Evolutionary conservation across 805 yeast species (phyloP).

Genomic region (Priceomyces haplophilus): DNA sequence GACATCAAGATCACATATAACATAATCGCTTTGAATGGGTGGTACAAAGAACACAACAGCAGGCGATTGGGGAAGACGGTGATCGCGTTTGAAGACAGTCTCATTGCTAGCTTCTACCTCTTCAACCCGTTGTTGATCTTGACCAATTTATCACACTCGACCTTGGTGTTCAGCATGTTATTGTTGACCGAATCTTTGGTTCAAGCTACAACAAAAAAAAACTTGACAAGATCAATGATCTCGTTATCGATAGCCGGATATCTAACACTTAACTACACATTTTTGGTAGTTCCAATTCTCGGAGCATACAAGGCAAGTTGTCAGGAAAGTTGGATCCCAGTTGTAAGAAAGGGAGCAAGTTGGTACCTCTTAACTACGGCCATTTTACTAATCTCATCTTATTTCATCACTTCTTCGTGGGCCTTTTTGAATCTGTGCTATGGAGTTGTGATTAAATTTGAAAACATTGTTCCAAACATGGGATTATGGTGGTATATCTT

Average conservation of each 20-base stretch:
- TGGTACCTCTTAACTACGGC: slow-evolving; percentile 14
- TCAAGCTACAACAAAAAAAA: slow-evolving; percentile 40
- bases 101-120: slow-evolving; percentile 62
- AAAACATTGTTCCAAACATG: slow-evolving; percentile 79
- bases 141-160: slow-evolving; percentile 66
- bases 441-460: slow-evolving; percentile 55
- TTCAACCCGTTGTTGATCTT: slow-evolving; percentile 79
- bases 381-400: slow-evolving; percentile 21
- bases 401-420: slow-evolving; percentile 27
- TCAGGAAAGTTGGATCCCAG: slow-evolving; percentile 2
- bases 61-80: slow-evolving; percentile 14
- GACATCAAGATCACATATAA: slow-evolving; percentile 60
- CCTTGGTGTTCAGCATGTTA: slow-evolving; percentile 59
- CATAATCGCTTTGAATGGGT: slow-evolving; percentile 48
- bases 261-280: slow-evolving; percentile 60
- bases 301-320: slow-evolving; percentile 27
- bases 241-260: slow-evolving; percentile 62
- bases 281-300: slow-evolving; percentile 57
- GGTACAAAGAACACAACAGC: slow-evolving; percentile 29
- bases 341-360: slow-evolving; percentile 18
- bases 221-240: slow-evolving; percentile 44
- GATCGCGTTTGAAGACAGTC: slow-evolving; percentile 34
- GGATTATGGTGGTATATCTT: slow-evolving; percentile 99
- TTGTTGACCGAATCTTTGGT: slow-evolving; percentile 47
- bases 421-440: slow-evolving; percentile 39